These are phyloP conservation scores for Suzukiozyma palmioleophila DNA, from an alignment of 1,139 yeast genomes.

Conservation along the genomic window DNA sequence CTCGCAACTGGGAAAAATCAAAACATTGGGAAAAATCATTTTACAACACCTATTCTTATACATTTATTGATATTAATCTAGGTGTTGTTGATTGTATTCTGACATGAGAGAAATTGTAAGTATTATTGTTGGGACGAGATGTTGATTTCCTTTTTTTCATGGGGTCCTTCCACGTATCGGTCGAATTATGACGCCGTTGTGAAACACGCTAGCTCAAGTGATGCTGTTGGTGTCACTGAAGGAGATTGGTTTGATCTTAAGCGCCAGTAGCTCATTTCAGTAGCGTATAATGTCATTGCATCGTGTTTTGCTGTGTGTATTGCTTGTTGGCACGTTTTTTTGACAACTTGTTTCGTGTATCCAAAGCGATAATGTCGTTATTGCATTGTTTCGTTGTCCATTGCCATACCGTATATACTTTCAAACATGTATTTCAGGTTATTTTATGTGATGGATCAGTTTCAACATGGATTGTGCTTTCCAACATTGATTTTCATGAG, in stretches of 20 bases:
- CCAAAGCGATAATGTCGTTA: too few species aligned
- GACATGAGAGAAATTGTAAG: constrained; percentile 62
- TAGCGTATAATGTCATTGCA: too few species aligned
- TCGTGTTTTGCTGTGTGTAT: too few species aligned
- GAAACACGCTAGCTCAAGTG: constrained; percentile 1
- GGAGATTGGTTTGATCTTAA: background rate
- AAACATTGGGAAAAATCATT: background rate
- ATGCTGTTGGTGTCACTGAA: background rate
- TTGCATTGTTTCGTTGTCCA: too few species aligned
- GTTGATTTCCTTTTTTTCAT: too few species aligned
- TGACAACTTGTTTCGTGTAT: too few species aligned
- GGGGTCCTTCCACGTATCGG: too few species aligned
- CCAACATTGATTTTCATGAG: background rate
- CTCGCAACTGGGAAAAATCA: constrained; percentile 1
- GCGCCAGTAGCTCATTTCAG: too few species aligned
- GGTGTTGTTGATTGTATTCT: background rate
- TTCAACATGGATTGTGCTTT: background rate
- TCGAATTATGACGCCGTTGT: background rate
- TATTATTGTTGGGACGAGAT: constrained; percentile 9
- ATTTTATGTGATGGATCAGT: constrained; percentile 1
- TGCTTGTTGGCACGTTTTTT: too few species aligned
- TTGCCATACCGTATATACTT: too few species aligned
- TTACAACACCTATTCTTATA: constrained; percentile 1
- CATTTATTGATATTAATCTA: background rate
- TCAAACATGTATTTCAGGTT: background rate